A percentile compares a stretch with the other conserved stretches of the same genome.
Evolutionary conservation across 2,329 filamentous ascomycete genomes (phyloP).

Genomic region (Fusarium brachygibbosum): DNA sequence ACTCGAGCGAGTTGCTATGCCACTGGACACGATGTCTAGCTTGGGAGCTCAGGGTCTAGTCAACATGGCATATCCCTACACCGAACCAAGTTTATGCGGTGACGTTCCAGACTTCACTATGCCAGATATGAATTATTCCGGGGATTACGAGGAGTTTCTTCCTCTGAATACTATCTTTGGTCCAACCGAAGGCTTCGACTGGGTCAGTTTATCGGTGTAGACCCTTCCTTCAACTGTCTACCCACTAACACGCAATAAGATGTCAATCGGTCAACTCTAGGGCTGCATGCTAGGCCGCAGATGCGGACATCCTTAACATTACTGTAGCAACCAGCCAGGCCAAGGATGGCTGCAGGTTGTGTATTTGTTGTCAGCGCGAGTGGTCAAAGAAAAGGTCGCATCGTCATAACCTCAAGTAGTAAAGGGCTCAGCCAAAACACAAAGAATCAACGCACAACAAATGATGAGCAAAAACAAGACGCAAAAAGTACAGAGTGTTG

Average conservation of each 20-base stretch:
- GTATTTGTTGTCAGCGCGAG: constrained; percentile 29
- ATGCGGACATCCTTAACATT: constrained; percentile 6
- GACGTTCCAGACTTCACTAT: constrained; percentile 25
- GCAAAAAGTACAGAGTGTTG: neutral
- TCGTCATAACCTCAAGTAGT: neutral
- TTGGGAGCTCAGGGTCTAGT: constrained; percentile 6
- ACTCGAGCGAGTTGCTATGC: constrained; percentile 54
- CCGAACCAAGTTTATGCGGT: constrained; percentile 7
- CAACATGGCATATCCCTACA: neutral
- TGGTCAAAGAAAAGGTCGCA: constrained; percentile 36
- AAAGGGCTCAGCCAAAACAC: neutral
- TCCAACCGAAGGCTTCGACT: constrained; percentile 55
- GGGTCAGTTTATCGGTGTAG: constrained; percentile 52
- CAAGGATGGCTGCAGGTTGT: neutral
- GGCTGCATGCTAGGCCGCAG: constrained; percentile 22
- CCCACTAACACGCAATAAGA: constrained; percentile 37
- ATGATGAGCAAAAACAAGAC: neutral
- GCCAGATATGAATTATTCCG: constrained; percentile 31
- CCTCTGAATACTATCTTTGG: constrained; percentile 56
- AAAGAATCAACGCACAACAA: neutral
- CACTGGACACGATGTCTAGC: constrained; percentile 12
- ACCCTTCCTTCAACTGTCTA: neutral
- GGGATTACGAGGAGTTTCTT: constrained; percentile 53
- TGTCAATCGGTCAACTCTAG: constrained; percentile 49
- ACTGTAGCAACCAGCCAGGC: constrained; percentile 18